Percentiles rank a stretch among this genome's conserved stretches.
Conservation (phyloP, 2,329 filamentous ascomycete genomes). For the Venturia oleaginea region DNA sequence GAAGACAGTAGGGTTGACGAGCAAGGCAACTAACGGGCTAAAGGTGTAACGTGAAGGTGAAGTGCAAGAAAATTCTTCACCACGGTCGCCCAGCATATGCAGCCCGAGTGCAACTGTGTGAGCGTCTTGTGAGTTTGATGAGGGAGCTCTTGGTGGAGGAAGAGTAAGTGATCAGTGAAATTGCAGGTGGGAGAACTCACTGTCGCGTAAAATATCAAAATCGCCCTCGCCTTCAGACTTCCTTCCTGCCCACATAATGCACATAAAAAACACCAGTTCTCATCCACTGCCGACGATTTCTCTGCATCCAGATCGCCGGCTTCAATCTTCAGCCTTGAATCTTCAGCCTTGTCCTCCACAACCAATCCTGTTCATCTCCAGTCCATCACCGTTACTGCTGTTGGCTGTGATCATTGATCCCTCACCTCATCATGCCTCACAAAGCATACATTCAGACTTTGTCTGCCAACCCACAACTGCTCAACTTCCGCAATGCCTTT, state of each 20-base stretch:
- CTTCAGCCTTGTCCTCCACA: background rate
- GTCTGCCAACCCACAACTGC: background rate
- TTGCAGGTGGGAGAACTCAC: background rate
- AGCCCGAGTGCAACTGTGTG: background rate
- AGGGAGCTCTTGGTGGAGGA: background rate
- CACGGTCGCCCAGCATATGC: background rate
- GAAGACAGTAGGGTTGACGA: too few relatives aligned
- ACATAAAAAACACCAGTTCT: background rate
- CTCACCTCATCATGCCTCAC: background rate
- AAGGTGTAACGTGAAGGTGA: background rate
- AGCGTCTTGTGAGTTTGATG: background rate
- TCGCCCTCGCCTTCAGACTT: background rate
- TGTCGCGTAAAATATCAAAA: background rate
- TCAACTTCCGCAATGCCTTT: conserved; percentile 1
- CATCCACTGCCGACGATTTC: background rate
- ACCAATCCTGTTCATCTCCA: background rate
- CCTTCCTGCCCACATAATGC: background rate
- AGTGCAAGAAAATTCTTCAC: background rate
- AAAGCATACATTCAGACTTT: background rate
- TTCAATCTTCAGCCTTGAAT: too few relatives aligned
- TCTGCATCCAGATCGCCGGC: background rate
- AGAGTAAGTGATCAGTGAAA: background rate
- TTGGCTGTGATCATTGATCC: background rate
- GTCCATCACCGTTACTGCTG: background rate
- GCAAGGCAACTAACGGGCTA: background rate